These are phyloP conservation scores for Nepenthes alata DNA, from an alignment of 179 eudicot species.

Conservation along the genomic window DNA sequence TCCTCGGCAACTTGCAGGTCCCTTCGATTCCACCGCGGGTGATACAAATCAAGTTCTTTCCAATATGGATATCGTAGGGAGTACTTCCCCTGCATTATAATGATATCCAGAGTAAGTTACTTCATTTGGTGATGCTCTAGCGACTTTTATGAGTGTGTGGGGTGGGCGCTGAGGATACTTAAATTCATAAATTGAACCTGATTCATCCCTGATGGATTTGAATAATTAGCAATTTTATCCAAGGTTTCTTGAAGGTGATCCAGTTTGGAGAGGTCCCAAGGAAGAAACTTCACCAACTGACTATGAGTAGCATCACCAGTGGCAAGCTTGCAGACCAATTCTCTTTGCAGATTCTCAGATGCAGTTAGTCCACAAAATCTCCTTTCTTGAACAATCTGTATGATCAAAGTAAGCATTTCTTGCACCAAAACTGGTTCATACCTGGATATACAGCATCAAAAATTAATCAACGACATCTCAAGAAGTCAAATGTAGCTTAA, in stretches of 20 bases:
- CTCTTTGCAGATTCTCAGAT: slow-evolving; percentile 70
- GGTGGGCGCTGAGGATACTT: not conserved
- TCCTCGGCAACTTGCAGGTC: slow-evolving; percentile 92
- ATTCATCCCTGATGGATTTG: slow-evolving; percentile 83
- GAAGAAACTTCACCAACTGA: slow-evolving; percentile 80
- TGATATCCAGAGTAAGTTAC: slow-evolving; percentile 1
- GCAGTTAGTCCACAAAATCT: slow-evolving; percentile 71
- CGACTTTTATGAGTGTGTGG: too few relatives aligned
- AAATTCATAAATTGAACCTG: slow-evolving; percentile 44
- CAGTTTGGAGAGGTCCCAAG: slow-evolving; percentile 62
- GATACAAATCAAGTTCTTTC: slow-evolving; percentile 92
- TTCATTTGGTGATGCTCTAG: not conserved
- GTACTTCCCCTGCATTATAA: slow-evolving; percentile 67
- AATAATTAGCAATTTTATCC: slow-evolving; percentile 67
- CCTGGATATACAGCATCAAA: slow-evolving; percentile 38
- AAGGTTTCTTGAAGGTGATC: slow-evolving; percentile 58
- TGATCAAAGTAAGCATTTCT: slow-evolving; percentile 76
- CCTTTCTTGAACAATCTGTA: slow-evolving; percentile 86
- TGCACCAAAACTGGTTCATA: slow-evolving; percentile 76
- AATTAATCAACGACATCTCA: not conserved
- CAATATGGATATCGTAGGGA: slow-evolving; percentile 58
- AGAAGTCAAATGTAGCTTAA: not conserved
- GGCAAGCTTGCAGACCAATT: slow-evolving; percentile 75
- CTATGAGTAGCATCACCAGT: slow-evolving; percentile 88
- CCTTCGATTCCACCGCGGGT: slow-evolving; percentile 85